Percentiles rank a stretch among this genome's conserved stretches.
phyloP scores from a whole-genome alignment of 2,329 filamentous ascomycete species.

The Hymenotorrendiella dingleyae region DNA sequence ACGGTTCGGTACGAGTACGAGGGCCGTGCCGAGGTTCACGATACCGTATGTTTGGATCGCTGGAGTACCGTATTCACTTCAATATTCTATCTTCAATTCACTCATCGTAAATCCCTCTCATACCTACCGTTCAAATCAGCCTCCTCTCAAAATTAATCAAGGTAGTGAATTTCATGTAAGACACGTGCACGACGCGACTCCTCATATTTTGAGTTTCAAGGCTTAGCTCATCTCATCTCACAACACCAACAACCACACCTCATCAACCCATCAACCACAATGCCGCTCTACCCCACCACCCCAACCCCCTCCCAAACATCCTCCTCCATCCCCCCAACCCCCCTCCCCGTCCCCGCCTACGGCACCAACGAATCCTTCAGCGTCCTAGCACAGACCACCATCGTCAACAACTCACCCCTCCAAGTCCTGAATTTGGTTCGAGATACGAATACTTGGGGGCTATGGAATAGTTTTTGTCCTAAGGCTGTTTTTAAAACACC shows the following conservation, averaged over 20 bases:
- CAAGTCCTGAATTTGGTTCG: constrained; percentile 16
- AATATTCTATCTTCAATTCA: too few species aligned
- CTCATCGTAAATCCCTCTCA: too few species aligned
- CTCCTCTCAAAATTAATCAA: too few species aligned
- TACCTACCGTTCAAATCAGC: too few species aligned
- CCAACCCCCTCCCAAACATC: constrained; percentile 4
- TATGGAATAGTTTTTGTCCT: constrained; percentile 51
- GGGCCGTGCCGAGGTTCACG: too few species aligned
- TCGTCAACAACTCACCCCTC: constrained; percentile 10
- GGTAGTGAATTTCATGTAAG: too few species aligned
- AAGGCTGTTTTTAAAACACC: constrained; percentile 52
- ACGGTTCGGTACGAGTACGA: too few species aligned
- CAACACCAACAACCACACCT: background rate
- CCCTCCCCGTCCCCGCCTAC: constrained; percentile 21
- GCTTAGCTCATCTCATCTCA: too few species aligned
- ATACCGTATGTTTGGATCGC: too few species aligned
- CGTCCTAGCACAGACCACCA: constrained; percentile 13
- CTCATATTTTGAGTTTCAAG: too few species aligned
- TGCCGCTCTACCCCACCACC: background rate
- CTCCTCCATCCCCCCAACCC: constrained; percentile 5
- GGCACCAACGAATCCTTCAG: constrained; percentile 19
- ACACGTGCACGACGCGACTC: too few species aligned
- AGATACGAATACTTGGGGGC: constrained; percentile 18
- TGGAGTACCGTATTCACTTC: too few species aligned
- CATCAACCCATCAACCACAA: background rate